Percentiles rank a stretch among this genome's conserved stretches.
Evolutionary conservation across 2,329 filamentous ascomycete genomes (phyloP).

Genomic region (Verticillium alfalfae): DNA sequence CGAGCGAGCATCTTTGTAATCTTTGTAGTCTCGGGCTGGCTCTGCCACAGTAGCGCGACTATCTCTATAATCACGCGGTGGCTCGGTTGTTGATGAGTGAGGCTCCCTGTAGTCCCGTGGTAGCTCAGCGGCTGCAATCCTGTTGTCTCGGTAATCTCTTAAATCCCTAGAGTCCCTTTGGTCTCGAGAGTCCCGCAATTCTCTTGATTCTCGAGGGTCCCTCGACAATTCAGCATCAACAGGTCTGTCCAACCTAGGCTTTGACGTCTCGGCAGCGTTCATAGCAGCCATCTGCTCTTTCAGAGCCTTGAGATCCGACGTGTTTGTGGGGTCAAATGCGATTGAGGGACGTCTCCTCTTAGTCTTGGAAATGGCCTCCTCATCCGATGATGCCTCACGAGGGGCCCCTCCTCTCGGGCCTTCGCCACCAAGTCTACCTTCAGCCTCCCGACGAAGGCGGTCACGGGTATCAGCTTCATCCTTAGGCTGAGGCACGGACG

Average conservation of each 20-base stretch:
- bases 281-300: constrained; percentile 45
- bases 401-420: constrained; percentile 17
- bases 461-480: constrained; percentile 15
- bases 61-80: background rate
- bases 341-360: constrained; percentile 28
- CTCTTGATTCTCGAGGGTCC: constrained; percentile 1
- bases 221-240: background rate
- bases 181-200: no score
- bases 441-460: constrained; percentile 29
- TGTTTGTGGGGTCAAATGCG: constrained; percentile 48
- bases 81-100: background rate
- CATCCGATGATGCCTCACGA: constrained; percentile 36
- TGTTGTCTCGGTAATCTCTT: background rate
- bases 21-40: background rate
- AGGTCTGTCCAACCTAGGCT: background rate
- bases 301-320: constrained; percentile 40
- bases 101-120: background rate
- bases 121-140: background rate
- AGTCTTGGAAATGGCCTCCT: constrained; percentile 26
- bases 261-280: constrained; percentile 11
- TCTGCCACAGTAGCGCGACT: background rate
- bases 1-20: background rate
- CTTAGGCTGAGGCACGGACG: constrained; percentile 7
- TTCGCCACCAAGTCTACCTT: constrained; percentile 30
- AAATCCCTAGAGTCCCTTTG: no score